Conservation (phyloP, 108 stramenopile species). For the Bacterosira constricta region DNA sequence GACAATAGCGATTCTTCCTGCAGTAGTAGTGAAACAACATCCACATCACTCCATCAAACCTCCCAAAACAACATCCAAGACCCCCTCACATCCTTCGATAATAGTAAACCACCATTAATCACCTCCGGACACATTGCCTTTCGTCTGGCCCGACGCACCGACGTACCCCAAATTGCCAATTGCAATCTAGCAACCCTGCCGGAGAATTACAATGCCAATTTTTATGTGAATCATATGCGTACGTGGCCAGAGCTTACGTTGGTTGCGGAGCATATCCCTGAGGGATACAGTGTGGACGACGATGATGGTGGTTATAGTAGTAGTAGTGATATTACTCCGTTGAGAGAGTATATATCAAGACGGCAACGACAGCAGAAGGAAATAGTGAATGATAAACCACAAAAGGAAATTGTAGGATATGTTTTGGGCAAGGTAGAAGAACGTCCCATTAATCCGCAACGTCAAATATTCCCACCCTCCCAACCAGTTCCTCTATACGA, state of each 20-base stretch:
- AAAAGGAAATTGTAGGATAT: conserved; percentile 82
- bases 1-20: too few species aligned
- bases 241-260: conserved; percentile 85
- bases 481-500: conserved; percentile 6
- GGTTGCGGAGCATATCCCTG: conserved; percentile 74
- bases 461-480: conserved; percentile 32
- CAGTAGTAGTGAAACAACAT: too few species aligned
- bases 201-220: conserved; percentile 88
- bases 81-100: background rate
- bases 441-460: conserved; percentile 26
- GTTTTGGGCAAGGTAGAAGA: conserved; percentile 88
- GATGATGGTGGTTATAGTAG: background rate
- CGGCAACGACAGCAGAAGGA: background rate
- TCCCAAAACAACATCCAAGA: background rate
- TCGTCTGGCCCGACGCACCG: conserved; percentile 73
- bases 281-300: conserved; percentile 4
- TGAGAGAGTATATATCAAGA: background rate
- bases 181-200: conserved; percentile 90
- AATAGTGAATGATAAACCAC: conserved; percentile 1
- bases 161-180: conserved; percentile 73
- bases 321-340: conserved; percentile 14
- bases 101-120: background rate
- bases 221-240: conserved; percentile 80
- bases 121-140: conserved; percentile 52
- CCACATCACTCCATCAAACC: too few species aligned